Evolutionary conservation across 2,329 filamentous ascomycete genomes (phyloP), one percentile per base, ranked within the genome.

Genomic region (Aspergillus thermomutatus): DNA sequence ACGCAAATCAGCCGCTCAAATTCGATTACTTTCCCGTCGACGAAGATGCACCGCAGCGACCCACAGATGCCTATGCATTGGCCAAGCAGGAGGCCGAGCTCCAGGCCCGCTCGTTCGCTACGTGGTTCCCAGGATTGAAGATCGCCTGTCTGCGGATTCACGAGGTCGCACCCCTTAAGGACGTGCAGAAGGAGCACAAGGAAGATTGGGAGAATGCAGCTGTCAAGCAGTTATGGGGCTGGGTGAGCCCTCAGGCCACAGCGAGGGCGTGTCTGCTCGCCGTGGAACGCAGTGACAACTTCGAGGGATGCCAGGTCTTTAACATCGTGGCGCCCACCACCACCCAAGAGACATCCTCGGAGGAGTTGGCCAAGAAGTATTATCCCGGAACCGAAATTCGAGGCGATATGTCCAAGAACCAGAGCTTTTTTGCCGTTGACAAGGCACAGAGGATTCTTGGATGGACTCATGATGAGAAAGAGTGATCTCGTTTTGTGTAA

Each of bases 21-120:
- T 73, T 75, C 54, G 69, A 69, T 37, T 76, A 73, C 56, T 74
- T 75, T 54, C 73, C 72, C 25, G 66, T 75, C 26, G 72, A 76
- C 31, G 72, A 76, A 61, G 67, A 72, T 7, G 67, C 67, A 25
- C 66, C 69, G 1, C 58, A 61, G 19, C 64, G 62, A 9, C 72
- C 73, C 4, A 75, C 70, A 2, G 74, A 75, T 54, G 50, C 69
- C 0, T 75, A 75, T 52, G 71, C 71, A 3, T 63, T 75, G 2
- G 71, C 70, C n/a, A 75, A 76, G 56, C 58, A 68, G 8, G 71
- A 75, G 58, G 64, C 72, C 6, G 73, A 75, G 57, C 53, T 63
- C 3, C 70, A 75, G 56, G 72, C 69, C 6, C 57, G 55, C 17
- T 62, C 69, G 0, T 74, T 75, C 40, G 67, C 64, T 3, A 60